Evolutionary conservation across 139 green algal genomes (phyloP).

Genomic region (Astrephomene gubernaculifera): DNA sequence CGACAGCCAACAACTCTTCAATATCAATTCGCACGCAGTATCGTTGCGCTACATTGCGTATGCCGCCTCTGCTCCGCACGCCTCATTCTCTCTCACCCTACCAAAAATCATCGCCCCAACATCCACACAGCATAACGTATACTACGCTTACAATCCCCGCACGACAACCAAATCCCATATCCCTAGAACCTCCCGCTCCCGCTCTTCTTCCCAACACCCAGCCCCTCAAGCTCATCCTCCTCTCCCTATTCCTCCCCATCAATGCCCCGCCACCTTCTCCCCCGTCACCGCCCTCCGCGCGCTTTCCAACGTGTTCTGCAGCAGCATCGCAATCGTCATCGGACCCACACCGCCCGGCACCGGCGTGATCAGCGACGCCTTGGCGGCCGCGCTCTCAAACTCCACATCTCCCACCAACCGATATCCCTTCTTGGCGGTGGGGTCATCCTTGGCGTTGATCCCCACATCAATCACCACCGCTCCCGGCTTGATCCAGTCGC

Average conservation of each 20-base stretch:
- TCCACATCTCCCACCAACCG: constrained; percentile 91
- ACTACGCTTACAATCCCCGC: too few species aligned
- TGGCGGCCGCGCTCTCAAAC: constrained; percentile 68
- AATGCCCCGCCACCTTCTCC: not conserved
- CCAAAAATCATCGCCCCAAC: too few species aligned
- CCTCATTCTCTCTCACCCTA: too few species aligned
- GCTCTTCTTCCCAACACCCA: too few species aligned
- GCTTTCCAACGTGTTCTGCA: constrained; percentile 68
- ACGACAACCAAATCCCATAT: too few species aligned
- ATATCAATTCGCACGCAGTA: too few species aligned
- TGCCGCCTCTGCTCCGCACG: too few species aligned
- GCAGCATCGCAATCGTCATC: constrained; percentile 91
- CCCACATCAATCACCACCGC: constrained; percentile 96
- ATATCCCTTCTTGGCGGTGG: constrained; percentile 74
- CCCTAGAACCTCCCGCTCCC: too few species aligned
- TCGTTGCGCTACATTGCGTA: too few species aligned
- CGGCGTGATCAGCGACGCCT: constrained; percentile 90
- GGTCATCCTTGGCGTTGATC: constrained; percentile 92
- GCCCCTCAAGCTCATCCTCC: too few species aligned
- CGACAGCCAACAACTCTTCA: too few species aligned
- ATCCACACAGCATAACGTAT: too few species aligned
- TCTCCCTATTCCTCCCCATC: not conserved
- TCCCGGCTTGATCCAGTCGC: constrained; percentile 96
- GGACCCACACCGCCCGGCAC: constrained; percentile 98
- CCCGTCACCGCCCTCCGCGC: constrained; percentile 46